Conservation (phyloP, 2,329 filamentous ascomycete genomes). For the Fusarium armeniacum region DNA sequence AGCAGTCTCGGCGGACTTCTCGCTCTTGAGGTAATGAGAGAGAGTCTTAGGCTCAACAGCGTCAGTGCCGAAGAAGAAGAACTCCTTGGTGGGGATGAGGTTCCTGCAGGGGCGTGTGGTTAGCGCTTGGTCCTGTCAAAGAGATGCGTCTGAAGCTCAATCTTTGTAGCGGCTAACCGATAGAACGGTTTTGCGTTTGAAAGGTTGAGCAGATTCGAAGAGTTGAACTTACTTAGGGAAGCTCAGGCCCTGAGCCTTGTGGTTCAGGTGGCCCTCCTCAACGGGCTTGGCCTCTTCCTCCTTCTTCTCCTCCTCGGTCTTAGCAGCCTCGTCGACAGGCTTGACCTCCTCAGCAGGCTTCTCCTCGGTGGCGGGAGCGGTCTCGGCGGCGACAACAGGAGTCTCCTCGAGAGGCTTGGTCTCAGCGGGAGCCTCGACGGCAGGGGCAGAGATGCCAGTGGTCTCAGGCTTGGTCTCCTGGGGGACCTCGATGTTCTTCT, state of each 20-base stretch:
- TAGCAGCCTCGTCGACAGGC: constrained; percentile 58
- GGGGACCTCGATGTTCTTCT: constrained; percentile 76
- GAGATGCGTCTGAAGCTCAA: neutral
- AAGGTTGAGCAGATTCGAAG: neutral
- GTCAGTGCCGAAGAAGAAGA: constrained; percentile 88
- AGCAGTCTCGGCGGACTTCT: constrained; percentile 83
- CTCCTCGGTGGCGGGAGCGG: constrained; percentile 57
- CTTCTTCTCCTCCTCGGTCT: constrained; percentile 61
- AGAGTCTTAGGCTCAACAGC: constrained; percentile 81
- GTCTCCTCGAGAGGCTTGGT: constrained; percentile 59
- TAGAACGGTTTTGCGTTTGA: neutral
- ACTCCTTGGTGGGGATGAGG: constrained; percentile 91
- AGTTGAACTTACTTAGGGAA: constrained; percentile 81
- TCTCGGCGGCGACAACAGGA: constrained; percentile 53
- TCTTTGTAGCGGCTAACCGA: neutral
- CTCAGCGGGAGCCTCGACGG: constrained; percentile 53
- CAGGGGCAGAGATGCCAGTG: constrained; percentile 50
- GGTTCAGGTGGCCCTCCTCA: constrained; percentile 86
- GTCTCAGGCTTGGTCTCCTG: constrained; percentile 64
- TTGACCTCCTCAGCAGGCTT: constrained; percentile 61
- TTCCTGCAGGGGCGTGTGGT: constrained; percentile 68
- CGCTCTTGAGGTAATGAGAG: constrained; percentile 82
- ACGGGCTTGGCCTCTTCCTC: constrained; percentile 76
- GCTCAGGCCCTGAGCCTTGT: constrained; percentile 87
- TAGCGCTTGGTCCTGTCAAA: constrained; percentile 33